Evolutionary conservation across 1,284 basidiomycete species (phyloP), one percentile per base, ranked within the genome.

Genomic region (Fistulinella staudtii): DNA sequence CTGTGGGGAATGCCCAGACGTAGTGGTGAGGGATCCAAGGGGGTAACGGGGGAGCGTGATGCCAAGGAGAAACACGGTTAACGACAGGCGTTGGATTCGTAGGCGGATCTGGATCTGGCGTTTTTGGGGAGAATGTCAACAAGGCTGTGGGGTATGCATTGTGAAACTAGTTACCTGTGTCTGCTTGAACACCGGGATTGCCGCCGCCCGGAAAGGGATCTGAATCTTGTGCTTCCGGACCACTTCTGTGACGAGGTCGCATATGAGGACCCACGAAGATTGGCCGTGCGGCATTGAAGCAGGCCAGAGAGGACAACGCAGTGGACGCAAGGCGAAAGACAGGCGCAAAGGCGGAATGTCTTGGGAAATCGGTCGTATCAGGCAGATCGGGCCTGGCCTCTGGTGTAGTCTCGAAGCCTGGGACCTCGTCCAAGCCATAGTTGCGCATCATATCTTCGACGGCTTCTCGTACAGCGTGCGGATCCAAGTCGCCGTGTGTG

Each of bases 371-470:
- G 21, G 3, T 27, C 11, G 50, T 31, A 8, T 60, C 49, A 5
- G 51, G 58, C 11, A 41, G n/a, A n/a, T 23, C 15, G 1, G 28
- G 28, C 0, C 27, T 35, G 1, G 4, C 22, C 14, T 46, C 39
- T 15, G 52, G 14, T 0, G 40, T 3, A 9, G 24, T 7, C 22
- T 53, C 59, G 21, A 56, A 38, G n/a, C 43, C 49, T 7, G 58
- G 56, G 3, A 57, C 46, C n/a, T 59, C 48, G 21, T 57, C 44
- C 3, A 60, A 46, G 37, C 6, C 11, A 14, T 60, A 49, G 30
- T 61, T 58, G 50, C 49, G 54, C 47, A 53, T 46, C 49, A 61
- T 57, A 2, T 51, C 58, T 28, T 53, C 33, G 36, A 59, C 20
- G 9, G 60, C 56, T 22, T 61, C 53, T 25, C 36, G 49, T 10